Conservation (phyloP, 2,329 filamentous ascomycete species). For the Mycosphaerella sp. region DNA sequence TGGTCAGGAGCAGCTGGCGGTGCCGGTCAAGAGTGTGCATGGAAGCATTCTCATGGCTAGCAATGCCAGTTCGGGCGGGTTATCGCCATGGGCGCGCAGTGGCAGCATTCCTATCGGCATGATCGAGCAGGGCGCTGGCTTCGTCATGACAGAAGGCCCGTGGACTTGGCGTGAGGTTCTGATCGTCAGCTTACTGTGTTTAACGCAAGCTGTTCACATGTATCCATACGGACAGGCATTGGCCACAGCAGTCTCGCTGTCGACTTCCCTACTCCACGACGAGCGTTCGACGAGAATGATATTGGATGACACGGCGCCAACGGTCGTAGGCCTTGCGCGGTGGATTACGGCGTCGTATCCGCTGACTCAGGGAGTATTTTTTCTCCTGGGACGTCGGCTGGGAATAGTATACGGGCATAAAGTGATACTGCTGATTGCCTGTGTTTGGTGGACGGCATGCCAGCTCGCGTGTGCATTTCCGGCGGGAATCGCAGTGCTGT, state of each 20-base stretch:
- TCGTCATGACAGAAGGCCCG: background rate
- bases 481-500: background rate
- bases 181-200: background rate
- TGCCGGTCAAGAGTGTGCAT: slow-evolving; percentile 3
- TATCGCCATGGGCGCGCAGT: background rate
- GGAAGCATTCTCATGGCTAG: slow-evolving; percentile 4
- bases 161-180: background rate
- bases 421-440: slow-evolving; percentile 8
- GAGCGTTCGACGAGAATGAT: background rate
- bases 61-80: background rate
- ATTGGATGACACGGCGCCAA: background rate
- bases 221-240: slow-evolving; percentile 8
- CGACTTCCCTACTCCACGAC: background rate
- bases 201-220: background rate
- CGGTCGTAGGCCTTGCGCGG: background rate
- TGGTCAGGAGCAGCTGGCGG: background rate
- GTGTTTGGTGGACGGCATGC: slow-evolving; percentile 7
- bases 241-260: slow-evolving; percentile 2
- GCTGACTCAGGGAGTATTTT: slow-evolving; percentile 10
- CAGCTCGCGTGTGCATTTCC: slow-evolving; percentile 7
- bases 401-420: slow-evolving; percentile 15
- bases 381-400: slow-evolving; percentile 7
- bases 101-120: background rate
- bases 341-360: slow-evolving; percentile 16
- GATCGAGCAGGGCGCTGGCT: background rate